Conservation (phyloP, 1,139 yeast species). For the Blastobotrys raffinosifermentans region DNA sequence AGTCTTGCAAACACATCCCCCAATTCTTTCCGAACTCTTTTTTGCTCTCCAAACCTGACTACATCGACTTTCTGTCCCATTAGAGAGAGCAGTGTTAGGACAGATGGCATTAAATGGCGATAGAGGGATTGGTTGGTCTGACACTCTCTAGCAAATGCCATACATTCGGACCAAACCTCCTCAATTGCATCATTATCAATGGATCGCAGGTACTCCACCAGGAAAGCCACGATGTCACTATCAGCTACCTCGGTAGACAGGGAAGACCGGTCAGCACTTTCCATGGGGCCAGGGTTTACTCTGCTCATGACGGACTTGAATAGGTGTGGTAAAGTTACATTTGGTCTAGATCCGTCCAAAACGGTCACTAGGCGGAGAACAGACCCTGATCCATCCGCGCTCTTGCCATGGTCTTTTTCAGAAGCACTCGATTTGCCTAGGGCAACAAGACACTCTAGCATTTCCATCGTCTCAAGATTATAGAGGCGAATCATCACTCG, state of each 20-base stretch:
- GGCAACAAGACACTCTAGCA: conserved; percentile 57
- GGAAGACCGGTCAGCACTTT: conserved; percentile 36
- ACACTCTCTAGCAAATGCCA: conserved; percentile 51
- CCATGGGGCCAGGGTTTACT: conserved; percentile 34
- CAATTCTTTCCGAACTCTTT: conserved; percentile 57
- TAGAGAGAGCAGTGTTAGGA: conserved; percentile 46
- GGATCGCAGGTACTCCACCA: conserved; percentile 54
- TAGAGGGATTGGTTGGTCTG: conserved; percentile 45
- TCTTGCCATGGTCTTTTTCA: conserved; percentile 21
- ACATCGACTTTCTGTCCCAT: conserved; percentile 51
- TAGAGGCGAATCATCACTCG: conserved; percentile 64
- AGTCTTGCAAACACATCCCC: conserved; percentile 57
- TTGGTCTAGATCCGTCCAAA: conserved; percentile 81
- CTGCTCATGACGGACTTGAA: conserved; percentile 49
- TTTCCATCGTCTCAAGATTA: conserved; percentile 65
- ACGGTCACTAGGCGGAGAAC: conserved; percentile 60
- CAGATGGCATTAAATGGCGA: conserved; percentile 45
- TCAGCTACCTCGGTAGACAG: conserved; percentile 41
- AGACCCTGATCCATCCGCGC: conserved; percentile 11
- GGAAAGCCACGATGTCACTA: conserved; percentile 43
- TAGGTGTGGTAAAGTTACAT: conserved; percentile 63
- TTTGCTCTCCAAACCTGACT: conserved; percentile 59
- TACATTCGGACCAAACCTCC: conserved; percentile 61
- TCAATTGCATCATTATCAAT: conserved; percentile 71
- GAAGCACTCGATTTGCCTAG: conserved; percentile 22